A percentile compares a stretch with the other conserved stretches of the same genome.
Evolutionary conservation across 1,139 yeast genomes (phyloP).

Genomic region (Sugiyamaella sp.): DNA sequence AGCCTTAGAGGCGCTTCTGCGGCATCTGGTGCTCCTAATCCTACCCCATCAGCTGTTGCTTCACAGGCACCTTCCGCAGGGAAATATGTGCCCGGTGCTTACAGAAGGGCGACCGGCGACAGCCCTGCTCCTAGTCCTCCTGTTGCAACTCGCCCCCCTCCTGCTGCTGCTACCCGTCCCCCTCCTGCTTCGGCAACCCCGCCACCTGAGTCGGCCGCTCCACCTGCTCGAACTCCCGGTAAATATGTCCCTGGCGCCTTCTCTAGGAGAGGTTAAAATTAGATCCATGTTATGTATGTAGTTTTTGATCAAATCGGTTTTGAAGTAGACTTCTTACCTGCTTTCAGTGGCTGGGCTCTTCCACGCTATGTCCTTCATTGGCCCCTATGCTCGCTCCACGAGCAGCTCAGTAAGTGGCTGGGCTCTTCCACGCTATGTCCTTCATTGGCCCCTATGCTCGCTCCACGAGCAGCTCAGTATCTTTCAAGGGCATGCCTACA

Average conservation of each 20-base stretch:
- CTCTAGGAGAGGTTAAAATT: conserved; percentile 2
- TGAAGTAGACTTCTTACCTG: background rate
- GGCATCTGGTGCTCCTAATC: conserved; percentile 3
- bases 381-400: too few relatives aligned
- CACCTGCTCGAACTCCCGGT: conserved; percentile 10
- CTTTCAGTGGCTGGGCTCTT: background rate
- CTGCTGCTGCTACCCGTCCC: conserved; percentile 4
- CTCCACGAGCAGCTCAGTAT: too few relatives aligned
- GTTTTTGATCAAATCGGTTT: background rate
- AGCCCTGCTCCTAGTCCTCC: background rate
- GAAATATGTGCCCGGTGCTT: conserved; percentile 10
- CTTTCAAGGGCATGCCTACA: too few relatives aligned
- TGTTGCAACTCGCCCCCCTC: conserved; percentile 10
- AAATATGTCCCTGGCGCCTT: conserved; percentile 19
- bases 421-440: too few relatives aligned
- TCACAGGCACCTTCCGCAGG: background rate
- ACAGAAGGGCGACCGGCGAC: background rate
- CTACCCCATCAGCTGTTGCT: conserved; percentile 9
- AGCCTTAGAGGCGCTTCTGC: conserved; percentile 12
- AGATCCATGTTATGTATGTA: background rate
- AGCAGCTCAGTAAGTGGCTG: too few relatives aligned
- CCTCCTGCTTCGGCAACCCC: conserved; percentile 4
- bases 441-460: too few relatives aligned
- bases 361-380: too few relatives aligned
- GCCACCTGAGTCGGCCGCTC: background rate